These are phyloP conservation scores for Thymus mandschuricus DNA, from an alignment of 257 asterid genomes.

Conservation along the genomic window DNA sequence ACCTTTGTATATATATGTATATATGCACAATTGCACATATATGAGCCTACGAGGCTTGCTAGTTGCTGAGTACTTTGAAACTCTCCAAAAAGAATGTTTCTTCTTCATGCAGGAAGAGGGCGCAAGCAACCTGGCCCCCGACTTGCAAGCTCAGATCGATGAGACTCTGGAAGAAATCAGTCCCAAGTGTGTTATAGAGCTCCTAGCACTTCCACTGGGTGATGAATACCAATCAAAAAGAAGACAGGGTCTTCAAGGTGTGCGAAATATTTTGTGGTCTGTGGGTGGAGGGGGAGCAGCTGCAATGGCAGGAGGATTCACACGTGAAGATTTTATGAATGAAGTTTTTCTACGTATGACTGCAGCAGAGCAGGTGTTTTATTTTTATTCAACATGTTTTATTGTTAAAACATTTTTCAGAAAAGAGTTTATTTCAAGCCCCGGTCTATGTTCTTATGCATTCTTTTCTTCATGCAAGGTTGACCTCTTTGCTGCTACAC, in stretches of 20 bases:
- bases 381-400: not conserved
- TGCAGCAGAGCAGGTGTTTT: slow-evolving; percentile 86
- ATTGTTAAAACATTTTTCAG: not conserved
- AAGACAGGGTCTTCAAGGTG: slow-evolving; percentile 92
- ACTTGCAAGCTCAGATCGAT: slow-evolving; percentile 92
- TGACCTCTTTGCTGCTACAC: slow-evolving; percentile 93
- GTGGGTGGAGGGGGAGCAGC: slow-evolving; percentile 99
- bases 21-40: no score
- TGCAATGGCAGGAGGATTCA: slow-evolving; percentile 89
- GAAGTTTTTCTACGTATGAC: slow-evolving; percentile 89
- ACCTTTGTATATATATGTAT: no score
- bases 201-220: slow-evolving; percentile 77
- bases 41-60: not conserved
- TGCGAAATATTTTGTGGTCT: slow-evolving; percentile 92
- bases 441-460: slow-evolving; percentile 8
- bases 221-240: slow-evolving; percentile 72
- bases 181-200: slow-evolving; percentile 85
- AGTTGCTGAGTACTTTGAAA: not conserved
- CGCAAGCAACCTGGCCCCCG: slow-evolving; percentile 89
- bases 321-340: slow-evolving; percentile 97
- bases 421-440: not conserved
- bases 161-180: slow-evolving; percentile 91
- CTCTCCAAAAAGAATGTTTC: slow-evolving; percentile 15
- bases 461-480: slow-evolving; percentile 47
- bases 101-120: slow-evolving; percentile 79